Evolutionary conservation across 2,329 filamentous ascomycete species (phyloP).

Genomic region (Dactylellina drechsleri): DNA sequence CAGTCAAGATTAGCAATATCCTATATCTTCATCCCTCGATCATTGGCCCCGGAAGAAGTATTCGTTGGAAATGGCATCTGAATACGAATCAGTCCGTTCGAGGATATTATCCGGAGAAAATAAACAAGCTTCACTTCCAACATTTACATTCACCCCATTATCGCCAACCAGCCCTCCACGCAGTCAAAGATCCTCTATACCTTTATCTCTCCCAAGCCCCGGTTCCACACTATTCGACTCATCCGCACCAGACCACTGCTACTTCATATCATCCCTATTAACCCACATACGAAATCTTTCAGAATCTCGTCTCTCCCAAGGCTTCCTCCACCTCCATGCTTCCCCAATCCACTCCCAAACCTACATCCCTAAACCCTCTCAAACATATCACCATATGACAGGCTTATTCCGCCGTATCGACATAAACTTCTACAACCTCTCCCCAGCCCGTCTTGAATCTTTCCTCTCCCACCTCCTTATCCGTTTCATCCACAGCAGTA

Average conservation of each 20-base stretch:
- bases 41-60: too few species aligned
- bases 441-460: constrained; percentile 10
- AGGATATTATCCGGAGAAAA: constrained; percentile 30
- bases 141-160: background rate
- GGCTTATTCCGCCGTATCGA: constrained; percentile 51
- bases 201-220: constrained; percentile 1
- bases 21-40: too few species aligned
- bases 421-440: constrained; percentile 39
- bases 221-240: constrained; percentile 34
- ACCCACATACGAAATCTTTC: constrained; percentile 30
- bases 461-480: constrained; percentile 25
- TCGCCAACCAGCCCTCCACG: constrained; percentile 14
- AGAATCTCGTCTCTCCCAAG: constrained; percentile 37
- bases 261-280: constrained; percentile 37
- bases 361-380: constrained; percentile 7
- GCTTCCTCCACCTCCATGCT: constrained; percentile 39
- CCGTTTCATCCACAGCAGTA: constrained; percentile 36
- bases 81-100: constrained; percentile 37
- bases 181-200: constrained; percentile 15
- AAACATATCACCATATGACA: constrained; percentile 31
- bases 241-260: constrained; percentile 15
- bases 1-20: too few species aligned
- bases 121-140: constrained; percentile 11
- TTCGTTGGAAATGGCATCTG: background rate
- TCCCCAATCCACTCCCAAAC: constrained; percentile 23